Conservation (phyloP, 164 flowering plant species). For the Amborella trichopoda region DNA sequence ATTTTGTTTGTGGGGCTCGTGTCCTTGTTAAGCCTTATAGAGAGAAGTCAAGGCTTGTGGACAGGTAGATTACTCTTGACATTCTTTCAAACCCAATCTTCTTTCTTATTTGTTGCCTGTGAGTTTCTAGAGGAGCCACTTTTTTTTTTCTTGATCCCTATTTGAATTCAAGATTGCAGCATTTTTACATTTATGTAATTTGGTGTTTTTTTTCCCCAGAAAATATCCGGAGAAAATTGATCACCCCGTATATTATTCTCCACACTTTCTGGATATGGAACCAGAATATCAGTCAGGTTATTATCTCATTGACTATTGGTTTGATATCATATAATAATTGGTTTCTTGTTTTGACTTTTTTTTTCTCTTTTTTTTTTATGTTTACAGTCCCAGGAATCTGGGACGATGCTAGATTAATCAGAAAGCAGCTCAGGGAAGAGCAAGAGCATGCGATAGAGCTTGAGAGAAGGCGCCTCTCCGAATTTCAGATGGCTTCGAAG, state of each 20-base stretch:
- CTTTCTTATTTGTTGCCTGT: background rate
- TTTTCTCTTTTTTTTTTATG: background rate
- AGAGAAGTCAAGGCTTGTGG: constrained; percentile 61
- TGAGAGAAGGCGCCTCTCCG: constrained; percentile 36
- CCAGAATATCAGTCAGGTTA: constrained; percentile 43
- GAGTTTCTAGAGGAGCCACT: no score
- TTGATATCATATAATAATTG: no score
- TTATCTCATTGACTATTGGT: constrained; percentile 6
- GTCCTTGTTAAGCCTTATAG: constrained; percentile 94
- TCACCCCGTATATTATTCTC: constrained; percentile 19
- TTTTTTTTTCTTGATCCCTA: no score
- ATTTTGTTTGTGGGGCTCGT: constrained; percentile 81
- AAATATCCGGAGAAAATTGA: constrained; percentile 39
- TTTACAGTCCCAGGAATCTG: constrained; percentile 28
- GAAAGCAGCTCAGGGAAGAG: constrained; percentile 45
- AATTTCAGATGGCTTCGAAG: constrained; percentile 30
- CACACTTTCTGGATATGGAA: constrained; percentile 34
- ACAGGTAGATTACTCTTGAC: constrained; percentile 40
- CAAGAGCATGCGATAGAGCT: constrained; percentile 46
- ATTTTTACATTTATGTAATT: background rate
- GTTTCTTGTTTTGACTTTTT: no score
- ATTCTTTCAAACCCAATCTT: no score
- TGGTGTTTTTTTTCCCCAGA: constrained; percentile 18
- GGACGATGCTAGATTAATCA: constrained; percentile 34
- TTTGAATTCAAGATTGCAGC: no score